Base-by-base conservation (phyloP, 1,284 basidiomycete species). In the Ceratobasidium sp. region DNA sequence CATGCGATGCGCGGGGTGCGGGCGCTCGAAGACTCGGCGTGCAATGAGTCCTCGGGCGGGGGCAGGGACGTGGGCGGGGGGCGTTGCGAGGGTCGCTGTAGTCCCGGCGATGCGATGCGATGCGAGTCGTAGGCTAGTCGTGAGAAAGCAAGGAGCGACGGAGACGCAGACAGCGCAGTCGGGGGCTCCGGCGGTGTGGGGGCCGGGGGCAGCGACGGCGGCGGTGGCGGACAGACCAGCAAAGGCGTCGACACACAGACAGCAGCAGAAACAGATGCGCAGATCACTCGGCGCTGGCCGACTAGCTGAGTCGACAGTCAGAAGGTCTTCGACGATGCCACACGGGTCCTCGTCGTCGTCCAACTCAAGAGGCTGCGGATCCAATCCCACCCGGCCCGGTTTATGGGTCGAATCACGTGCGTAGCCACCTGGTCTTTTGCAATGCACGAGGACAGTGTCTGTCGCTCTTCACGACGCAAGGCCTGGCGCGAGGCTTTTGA, bases 221-320 rank as follows among this genome's bases (percentile, higher is more conserved):
- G 29, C 2, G 54, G 61, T 64, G 61, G 61, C 61, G 22, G 43
- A 64, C 61, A 64, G 61, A 64, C 61, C 61, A 64, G 61, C 43
- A 64, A 64, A 64, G 61, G 61, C 61, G 40, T 64, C 61, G 57
- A 25, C 25, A 64, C 61, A 64, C 37, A 64, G 61, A 40, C 2
- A 64, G n/a, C 22, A 68, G 29, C 25, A 59, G 32, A 59, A 29
- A 59, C 44, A 44, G 43, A 49, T 71, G 69, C 69, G 69, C 69
- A 71, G 69, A 71, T 71, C 37, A 71, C 69, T 71, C 69, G 69
- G 69, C 69, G 69, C 69, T 71, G 69, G 69, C 69, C 69, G 69
- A 71, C 69, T 69, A 71, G 56, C 40, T 46, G 61, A 25, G 69
- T 71, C 69, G 69, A 71, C 69, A 43, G 15, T 49, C 40, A 51